Conservation (phyloP, 2,329 filamentous ascomycete species). For the Pezicula neosporulosa region DNA sequence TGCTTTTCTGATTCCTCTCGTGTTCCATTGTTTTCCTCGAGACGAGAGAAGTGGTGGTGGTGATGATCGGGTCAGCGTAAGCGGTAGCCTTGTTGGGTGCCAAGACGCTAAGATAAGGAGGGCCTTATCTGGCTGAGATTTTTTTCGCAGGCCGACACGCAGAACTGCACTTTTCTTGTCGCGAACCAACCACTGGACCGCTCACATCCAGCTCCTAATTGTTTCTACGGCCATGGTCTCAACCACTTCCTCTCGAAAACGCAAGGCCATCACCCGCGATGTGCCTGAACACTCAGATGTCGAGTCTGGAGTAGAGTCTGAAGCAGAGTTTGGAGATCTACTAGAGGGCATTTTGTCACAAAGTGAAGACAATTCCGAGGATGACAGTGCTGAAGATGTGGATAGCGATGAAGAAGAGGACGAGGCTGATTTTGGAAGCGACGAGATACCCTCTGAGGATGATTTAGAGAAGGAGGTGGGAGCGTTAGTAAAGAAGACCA, state of each 20-base stretch:
- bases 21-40: too few species aligned
- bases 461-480: constrained; percentile 31
- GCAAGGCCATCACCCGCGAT: constrained; percentile 59
- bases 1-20: background rate
- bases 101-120: constrained; percentile 19
- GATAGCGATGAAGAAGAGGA: constrained; percentile 42
- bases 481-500: constrained; percentile 34
- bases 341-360: constrained; percentile 55
- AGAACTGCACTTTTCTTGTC: background rate
- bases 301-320: constrained; percentile 37
- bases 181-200: background rate
- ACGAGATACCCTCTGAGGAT: constrained; percentile 43
- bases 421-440: constrained; percentile 45
- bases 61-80: background rate
- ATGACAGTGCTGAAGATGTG: constrained; percentile 44
- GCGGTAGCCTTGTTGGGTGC: background rate
- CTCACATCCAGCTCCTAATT: constrained; percentile 3
- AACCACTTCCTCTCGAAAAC: constrained; percentile 41
- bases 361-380: constrained; percentile 55
- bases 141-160: background rate
- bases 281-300: constrained; percentile 43
- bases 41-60: too few species aligned
- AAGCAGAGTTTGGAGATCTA: constrained; percentile 55
- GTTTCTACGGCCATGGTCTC: constrained; percentile 22
- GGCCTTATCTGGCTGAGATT: constrained; percentile 1